These are phyloP conservation scores for Aspergillus asperescens DNA, from an alignment of 495 filamentous ascomycete genomes.

Conservation along the genomic window DNA sequence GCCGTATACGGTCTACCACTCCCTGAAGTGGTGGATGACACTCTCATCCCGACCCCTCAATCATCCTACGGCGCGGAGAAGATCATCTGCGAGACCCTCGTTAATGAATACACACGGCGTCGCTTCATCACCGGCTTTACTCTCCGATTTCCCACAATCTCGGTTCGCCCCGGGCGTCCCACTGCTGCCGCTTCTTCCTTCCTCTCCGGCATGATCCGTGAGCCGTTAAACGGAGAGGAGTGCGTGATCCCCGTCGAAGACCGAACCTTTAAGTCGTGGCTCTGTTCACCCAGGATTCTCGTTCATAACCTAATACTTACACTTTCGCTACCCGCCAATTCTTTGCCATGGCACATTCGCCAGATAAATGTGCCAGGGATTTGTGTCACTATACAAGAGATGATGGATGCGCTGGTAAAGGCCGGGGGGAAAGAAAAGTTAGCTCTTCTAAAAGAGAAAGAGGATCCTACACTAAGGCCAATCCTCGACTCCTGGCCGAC, in stretches of 20 bases:
- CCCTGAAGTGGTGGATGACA: conserved; percentile 47
- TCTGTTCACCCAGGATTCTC: conserved; percentile 58
- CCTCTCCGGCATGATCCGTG: conserved; percentile 62
- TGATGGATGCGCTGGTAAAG: conserved; percentile 64
- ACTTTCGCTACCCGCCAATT: conserved; percentile 45
- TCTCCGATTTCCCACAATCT: conserved; percentile 67
- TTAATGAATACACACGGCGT: conserved; percentile 67
- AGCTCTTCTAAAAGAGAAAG: conserved; percentile 53
- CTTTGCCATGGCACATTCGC: conserved; percentile 50
- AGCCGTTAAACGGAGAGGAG: conserved; percentile 53
- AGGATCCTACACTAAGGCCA: conserved; percentile 52
- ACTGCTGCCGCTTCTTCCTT: conserved; percentile 66
- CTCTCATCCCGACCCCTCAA: conserved; percentile 58
- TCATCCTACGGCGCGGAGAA: conserved; percentile 72
- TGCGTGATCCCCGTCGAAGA: conserved; percentile 60
- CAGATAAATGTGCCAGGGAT: conserved; percentile 68
- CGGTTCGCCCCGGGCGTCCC: conserved; percentile 63
- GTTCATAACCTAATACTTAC: conserved; percentile 61
- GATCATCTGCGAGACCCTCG: conserved; percentile 61
- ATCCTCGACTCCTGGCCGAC: conserved; percentile 67
- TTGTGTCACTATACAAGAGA: conserved; percentile 61
- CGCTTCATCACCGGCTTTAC: conserved; percentile 59
- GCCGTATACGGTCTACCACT: conserved; percentile 55
- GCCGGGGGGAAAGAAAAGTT: conserved; percentile 63
- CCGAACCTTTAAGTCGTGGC: conserved; percentile 54